A percentile compares a stretch with the other conserved stretches of the same genome.
Evolutionary conservation across 495 filamentous ascomycete species (phyloP).

Genomic region (Oidiodendron maius): DNA sequence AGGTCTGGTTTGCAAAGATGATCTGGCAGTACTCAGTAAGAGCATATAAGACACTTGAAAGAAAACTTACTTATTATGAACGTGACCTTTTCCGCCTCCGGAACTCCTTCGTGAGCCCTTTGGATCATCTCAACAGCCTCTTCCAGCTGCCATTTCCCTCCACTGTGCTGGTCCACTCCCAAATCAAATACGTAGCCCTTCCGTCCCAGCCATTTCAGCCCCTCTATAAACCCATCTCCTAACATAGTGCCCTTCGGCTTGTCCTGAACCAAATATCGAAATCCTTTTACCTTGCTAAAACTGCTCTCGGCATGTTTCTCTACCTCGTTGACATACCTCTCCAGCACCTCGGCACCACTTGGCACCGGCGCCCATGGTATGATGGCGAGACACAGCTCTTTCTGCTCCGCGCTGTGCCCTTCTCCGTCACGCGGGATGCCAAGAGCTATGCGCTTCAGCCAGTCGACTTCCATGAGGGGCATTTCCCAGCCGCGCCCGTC

Average conservation of each 20-base stretch:
- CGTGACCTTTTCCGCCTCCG: conserved; percentile 50
- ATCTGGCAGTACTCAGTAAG: conserved; percentile 28
- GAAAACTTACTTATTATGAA: conserved; percentile 62
- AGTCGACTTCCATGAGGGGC: conserved; percentile 66
- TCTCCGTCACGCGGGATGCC: conserved; percentile 52
- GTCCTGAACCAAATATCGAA: conserved; percentile 77
- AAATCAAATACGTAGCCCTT: conserved; percentile 69
- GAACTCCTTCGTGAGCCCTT: conserved; percentile 50
- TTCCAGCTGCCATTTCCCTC: conserved; percentile 65
- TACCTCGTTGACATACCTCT: conserved; percentile 45
- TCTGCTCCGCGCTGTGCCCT: conserved; percentile 48
- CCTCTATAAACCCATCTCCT: conserved; percentile 53
- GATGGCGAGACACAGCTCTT: conserved; percentile 53
- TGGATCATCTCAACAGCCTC: conserved; percentile 69
- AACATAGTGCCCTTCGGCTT: conserved; percentile 60
- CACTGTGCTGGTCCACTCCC: conserved; percentile 66
- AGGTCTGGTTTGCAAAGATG: conserved; percentile 87
- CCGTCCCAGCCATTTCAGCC: conserved; percentile 61
- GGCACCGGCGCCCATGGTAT: conserved; percentile 80
- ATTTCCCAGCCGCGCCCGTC: conserved; percentile 41
- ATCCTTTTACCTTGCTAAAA: conserved; percentile 53
- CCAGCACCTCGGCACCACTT: conserved; percentile 44
- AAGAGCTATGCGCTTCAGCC: conserved; percentile 56
- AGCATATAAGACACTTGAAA: conserved; percentile 2
- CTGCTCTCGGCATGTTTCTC: conserved; percentile 40